Percentiles rank a stretch among this genome's conserved stretches.
Evolutionary conservation across 768 basidiomycete species (phyloP).

Genomic region (Fomitopsis pulvina): DNA sequence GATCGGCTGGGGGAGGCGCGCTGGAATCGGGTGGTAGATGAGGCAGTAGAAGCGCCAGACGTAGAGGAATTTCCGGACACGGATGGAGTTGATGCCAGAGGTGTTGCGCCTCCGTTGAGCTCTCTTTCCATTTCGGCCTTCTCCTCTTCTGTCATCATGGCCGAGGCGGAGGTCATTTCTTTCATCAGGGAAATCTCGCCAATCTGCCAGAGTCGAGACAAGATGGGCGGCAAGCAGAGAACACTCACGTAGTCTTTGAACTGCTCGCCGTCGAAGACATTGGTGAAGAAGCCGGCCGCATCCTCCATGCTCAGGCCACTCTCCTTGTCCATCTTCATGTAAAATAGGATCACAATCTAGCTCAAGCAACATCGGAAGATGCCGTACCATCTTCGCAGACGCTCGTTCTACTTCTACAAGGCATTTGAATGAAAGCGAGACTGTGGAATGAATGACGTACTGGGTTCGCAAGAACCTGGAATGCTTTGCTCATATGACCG

Average conservation of each 20-base stretch:
- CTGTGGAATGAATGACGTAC: conserved; percentile 36
- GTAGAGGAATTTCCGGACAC: conserved; percentile 16
- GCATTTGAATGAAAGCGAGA: too few species aligned
- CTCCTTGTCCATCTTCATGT: conserved; percentile 63
- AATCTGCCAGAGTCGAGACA: too few species aligned
- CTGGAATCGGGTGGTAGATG: conserved; percentile 1
- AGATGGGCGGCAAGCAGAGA: too few species aligned
- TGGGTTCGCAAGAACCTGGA: conserved; percentile 83
- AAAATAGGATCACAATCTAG: neutral
- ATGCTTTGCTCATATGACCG: conserved; percentile 98
- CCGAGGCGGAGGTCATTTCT: conserved; percentile 79
- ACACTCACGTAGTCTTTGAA: conserved; percentile 80
- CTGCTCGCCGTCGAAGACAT: conserved; percentile 92
- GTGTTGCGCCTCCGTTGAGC: conserved; percentile 38
- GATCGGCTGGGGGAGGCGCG: neutral
- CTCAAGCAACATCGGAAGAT: neutral
- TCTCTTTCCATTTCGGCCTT: conserved; percentile 80
- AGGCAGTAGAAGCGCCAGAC: too few species aligned
- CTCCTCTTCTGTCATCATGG: conserved; percentile 91
- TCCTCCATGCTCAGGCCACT: conserved; percentile 81
- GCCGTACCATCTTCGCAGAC: conserved; percentile 73
- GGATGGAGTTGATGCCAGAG: conserved; percentile 21
- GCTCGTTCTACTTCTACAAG: conserved; percentile 79
- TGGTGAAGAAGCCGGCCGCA: conserved; percentile 90
- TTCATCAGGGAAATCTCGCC: conserved; percentile 97